Evolutionary conservation across 1,139 yeast species (phyloP), one percentile per base, ranked within the genome.

Genomic region (Pichia sp.): DNA sequence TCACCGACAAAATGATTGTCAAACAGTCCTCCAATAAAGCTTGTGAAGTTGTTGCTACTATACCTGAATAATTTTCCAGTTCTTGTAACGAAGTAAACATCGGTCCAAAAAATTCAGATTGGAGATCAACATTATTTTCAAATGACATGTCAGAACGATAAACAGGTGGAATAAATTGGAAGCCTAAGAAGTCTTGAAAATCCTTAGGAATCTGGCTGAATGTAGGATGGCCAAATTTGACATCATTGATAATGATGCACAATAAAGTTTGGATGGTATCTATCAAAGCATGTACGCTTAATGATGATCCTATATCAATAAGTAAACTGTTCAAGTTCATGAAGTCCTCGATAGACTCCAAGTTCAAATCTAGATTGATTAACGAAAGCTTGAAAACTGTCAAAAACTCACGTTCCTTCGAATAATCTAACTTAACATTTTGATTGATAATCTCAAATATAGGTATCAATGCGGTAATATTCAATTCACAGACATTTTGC

Each of bases 371-470:
- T 5, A 67, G 53, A 19, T 52, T 59, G 3, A 51, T 42, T 45
- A 68, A 57, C 19, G 65, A 64, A n/a, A 67, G 58, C 44, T 69
- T 68, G 11, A 72, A 47, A n/a, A 68, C 58, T 7, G 67, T 65
- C 11, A 68, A 55, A 19, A 72, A 59, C 29, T 63, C 63, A 8
- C 64, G 61, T 52, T 72, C 73, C 10, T 67, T 60, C 1, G 59
- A 19, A 29, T 67, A 66, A 51, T 72, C 65, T 7, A 72, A 51
- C 42, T 71, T 53, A 60, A 72, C 55, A 49, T 66, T 67, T 43
- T 74, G 77, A 57, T 74, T 76, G 40, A 73, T 61, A 1, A 73
- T 42, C 55, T 75, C 77, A 69, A 73, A 72, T 6, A 54, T 45
- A 50, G 60, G 62, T 54, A 46, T 34, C 4, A 59, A 34, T 1